Evolutionary conservation across 805 yeast genomes (phyloP).

Genomic region (Kazachstania martiniae): DNA sequence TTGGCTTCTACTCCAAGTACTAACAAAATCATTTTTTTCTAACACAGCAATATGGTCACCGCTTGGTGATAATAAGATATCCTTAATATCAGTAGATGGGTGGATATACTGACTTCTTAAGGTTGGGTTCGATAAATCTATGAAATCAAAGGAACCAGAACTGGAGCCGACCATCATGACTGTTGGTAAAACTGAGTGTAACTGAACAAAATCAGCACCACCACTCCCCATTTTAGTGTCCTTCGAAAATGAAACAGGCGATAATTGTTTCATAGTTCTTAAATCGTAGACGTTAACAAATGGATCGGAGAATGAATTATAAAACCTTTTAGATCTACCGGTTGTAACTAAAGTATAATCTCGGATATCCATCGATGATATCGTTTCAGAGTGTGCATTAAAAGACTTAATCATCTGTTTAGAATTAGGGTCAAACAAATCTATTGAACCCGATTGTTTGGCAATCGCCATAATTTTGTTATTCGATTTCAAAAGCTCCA

Average conservation of each 20-base stretch:
- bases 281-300: constrained; percentile 75
- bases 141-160: constrained; percentile 74
- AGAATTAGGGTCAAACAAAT: constrained; percentile 49
- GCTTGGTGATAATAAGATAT: constrained; percentile 32
- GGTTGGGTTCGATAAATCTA: constrained; percentile 75
- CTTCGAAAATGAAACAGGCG: constrained; percentile 76
- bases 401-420: constrained; percentile 41
- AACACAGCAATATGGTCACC: constrained; percentile 71
- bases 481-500: constrained; percentile 39
- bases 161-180: constrained; percentile 64
- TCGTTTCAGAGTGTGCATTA: constrained; percentile 46
- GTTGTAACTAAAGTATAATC: constrained; percentile 67
- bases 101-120: constrained; percentile 27
- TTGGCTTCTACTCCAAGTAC: constrained; percentile 23
- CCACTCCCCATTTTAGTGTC: constrained; percentile 36
- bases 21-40: constrained; percentile 48
- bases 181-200: constrained; percentile 81
- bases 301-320: constrained; percentile 56
- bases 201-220: constrained; percentile 74
- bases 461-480: constrained; percentile 50
- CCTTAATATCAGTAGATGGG: constrained; percentile 26
- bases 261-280: constrained; percentile 53
- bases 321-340: constrained; percentile 62
- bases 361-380: constrained; percentile 54
- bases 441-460: constrained; percentile 47